Percentiles rank a stretch among this genome's conserved stretches.
Conservation (phyloP, 441 rosid species). For the Brassica balearica region DNA sequence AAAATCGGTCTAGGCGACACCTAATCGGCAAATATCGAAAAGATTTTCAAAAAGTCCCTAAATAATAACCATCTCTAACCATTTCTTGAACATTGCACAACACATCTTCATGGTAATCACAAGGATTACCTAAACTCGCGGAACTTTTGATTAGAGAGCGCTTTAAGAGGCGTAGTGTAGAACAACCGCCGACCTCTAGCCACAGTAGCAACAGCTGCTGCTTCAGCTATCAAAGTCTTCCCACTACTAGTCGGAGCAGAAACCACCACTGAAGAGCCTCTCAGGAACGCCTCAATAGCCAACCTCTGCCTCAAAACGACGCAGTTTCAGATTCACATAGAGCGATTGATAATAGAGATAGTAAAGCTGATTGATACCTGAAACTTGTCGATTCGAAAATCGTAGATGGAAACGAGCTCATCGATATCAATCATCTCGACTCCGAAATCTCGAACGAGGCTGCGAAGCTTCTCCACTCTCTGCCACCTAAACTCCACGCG, state of each 20-base stretch:
- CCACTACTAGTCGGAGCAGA: slow-evolving; percentile 99
- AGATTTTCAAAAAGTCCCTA: no score
- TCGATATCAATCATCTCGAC: slow-evolving; percentile 74
- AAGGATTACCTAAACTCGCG: slow-evolving; percentile 81
- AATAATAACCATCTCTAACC: no score
- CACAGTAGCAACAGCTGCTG: slow-evolving; percentile 92
- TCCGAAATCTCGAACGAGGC: slow-evolving; percentile 72
- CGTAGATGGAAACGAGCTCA: slow-evolving; percentile 82
- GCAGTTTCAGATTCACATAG: not conserved
- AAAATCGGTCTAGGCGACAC: not conserved
- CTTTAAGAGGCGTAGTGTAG: slow-evolving; percentile 97
- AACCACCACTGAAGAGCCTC: slow-evolving; percentile 91
- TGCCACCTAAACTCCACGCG: slow-evolving; percentile 62
- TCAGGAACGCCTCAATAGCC: slow-evolving; percentile 83
- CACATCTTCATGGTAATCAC: not conserved
- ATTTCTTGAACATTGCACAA: no score
- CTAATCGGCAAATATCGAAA: no score
- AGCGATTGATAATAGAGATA: not conserved
- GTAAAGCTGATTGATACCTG: slow-evolving; percentile 56
- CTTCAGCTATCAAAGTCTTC: slow-evolving; percentile 97
- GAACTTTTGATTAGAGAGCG: slow-evolving; percentile 95
- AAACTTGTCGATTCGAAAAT: slow-evolving; percentile 91
- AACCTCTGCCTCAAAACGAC: slow-evolving; percentile 54
- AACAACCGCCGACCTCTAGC: slow-evolving; percentile 83
- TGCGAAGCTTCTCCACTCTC: slow-evolving; percentile 82